Evolutionary conservation across 169 alveolate species (phyloP).

Genomic region (Plasmodium berghei): DNA sequence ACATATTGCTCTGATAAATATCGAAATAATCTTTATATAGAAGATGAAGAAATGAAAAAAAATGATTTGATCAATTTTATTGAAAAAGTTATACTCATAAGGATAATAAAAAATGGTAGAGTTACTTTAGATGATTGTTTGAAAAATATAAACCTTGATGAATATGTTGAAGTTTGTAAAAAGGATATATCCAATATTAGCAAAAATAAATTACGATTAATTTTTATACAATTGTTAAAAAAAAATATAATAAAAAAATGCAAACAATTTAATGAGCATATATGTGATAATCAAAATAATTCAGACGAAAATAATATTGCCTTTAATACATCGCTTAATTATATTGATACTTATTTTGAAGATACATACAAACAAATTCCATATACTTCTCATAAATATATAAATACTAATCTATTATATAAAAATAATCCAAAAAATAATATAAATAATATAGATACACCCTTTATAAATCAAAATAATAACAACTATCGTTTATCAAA

Average conservation of each 20-base stretch:
- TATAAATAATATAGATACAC: no score
- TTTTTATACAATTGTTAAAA: slow-evolving; percentile 55
- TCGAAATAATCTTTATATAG: not conserved
- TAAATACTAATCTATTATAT: no score
- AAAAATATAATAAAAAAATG: slow-evolving; percentile 61
- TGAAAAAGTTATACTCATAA: slow-evolving; percentile 53
- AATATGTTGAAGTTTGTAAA: slow-evolving; percentile 67
- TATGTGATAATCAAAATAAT: slow-evolving; percentile 34
- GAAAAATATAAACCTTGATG: slow-evolving; percentile 34
- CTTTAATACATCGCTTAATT: slow-evolving; percentile 13
- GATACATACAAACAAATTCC: no score
- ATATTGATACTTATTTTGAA: not conserved
- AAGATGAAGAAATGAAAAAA: not conserved
- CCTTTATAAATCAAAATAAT: no score
- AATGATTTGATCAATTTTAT: slow-evolving; percentile 15
- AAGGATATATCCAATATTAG: slow-evolving; percentile 41
- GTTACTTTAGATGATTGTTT: slow-evolving; percentile 46
- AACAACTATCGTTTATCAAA: no score
- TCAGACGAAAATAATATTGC: not conserved
- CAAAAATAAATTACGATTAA: slow-evolving; percentile 22
- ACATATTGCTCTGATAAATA: not conserved
- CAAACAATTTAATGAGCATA: slow-evolving; percentile 60
- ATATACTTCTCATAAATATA: no score
- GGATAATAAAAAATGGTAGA: slow-evolving; percentile 69
- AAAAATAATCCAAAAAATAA: no score